A percentile compares a stretch with the other conserved stretches of the same genome.
These are phyloP conservation scores for Pseudogymnoascus sp. DNA, from an alignment of 2,329 filamentous ascomycete species.

Conservation along the genomic window DNA sequence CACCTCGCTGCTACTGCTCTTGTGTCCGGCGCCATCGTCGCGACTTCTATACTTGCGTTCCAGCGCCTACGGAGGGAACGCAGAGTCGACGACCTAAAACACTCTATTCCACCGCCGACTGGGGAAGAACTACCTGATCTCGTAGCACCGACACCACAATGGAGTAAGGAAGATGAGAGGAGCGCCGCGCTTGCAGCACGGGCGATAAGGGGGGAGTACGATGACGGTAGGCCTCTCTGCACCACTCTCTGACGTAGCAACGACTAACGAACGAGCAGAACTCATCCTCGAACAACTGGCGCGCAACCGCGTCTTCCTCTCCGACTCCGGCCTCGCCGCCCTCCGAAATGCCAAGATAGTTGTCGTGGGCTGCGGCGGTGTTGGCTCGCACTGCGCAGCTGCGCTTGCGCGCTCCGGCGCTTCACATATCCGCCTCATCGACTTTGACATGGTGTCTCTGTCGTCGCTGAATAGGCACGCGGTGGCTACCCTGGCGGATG, in stretches of 20 bases:
- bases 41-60: constrained; percentile 52
- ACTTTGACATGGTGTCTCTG: constrained; percentile 96
- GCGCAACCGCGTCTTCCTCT: constrained; percentile 85
- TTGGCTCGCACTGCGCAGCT: constrained; percentile 84
- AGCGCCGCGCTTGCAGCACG: constrained; percentile 51
- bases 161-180: constrained; percentile 53
- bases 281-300: constrained; percentile 91
- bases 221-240: constrained; percentile 35
- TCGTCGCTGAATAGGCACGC: constrained; percentile 94
- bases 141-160: constrained; percentile 30
- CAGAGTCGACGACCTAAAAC: constrained; percentile 49
- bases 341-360: constrained; percentile 77
- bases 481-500: constrained; percentile 86
- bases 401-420: constrained; percentile 85
- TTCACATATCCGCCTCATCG: constrained; percentile 77
- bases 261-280: constrained; percentile 41
- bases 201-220: constrained; percentile 55
- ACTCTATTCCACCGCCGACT: constrained; percentile 44
- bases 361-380: constrained; percentile 87
- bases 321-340: constrained; percentile 68
- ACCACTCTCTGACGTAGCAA: neutral
- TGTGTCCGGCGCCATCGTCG: constrained; percentile 52
- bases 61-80: constrained; percentile 50
- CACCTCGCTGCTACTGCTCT: constrained; percentile 67
- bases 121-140: constrained; percentile 28